phyloP scores from a whole-genome alignment of 345 rosid genomes.

The Combretum micranthum region DNA sequence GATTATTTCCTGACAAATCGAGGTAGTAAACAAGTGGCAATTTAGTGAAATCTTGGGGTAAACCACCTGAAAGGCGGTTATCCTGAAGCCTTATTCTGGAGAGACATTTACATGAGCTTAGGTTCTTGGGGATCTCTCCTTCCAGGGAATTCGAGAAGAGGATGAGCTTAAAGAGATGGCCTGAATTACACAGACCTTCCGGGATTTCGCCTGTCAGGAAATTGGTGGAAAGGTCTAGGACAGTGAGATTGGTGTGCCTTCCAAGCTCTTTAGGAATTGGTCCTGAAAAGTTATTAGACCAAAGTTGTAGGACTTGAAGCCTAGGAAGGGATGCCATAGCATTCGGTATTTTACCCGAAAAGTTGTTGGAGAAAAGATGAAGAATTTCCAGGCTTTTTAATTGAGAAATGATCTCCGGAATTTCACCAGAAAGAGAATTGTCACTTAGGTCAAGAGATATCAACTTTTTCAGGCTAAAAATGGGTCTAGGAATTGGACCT shows the following conservation, averaged over 20 bases:
- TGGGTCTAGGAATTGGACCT: conserved; percentile 48
- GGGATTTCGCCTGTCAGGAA: conserved; percentile 69
- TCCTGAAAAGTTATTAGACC: conserved; percentile 68
- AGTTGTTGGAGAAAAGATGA: conserved; percentile 77
- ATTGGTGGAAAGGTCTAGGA: conserved; percentile 82
- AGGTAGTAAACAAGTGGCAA: conserved; percentile 64
- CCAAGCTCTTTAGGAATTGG: conserved; percentile 70
- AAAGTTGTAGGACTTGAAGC: conserved; percentile 82
- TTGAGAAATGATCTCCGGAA: conserved; percentile 45
- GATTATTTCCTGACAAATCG: conserved; percentile 67
- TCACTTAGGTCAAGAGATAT: conserved; percentile 79
- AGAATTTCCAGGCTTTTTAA: conserved; percentile 64
- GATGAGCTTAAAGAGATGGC: conserved; percentile 67
- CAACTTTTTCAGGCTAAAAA: conserved; percentile 44
- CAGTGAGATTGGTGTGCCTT: conserved; percentile 50
- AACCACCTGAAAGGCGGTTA: conserved; percentile 48
- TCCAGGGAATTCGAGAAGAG: conserved; percentile 71
- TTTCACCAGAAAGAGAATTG: conserved; percentile 65
- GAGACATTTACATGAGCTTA: conserved; percentile 54
- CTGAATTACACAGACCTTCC: conserved; percentile 51
- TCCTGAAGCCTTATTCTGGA: conserved; percentile 68
- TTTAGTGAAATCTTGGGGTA: conserved; percentile 41
- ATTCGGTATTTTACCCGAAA: conserved; percentile 55
- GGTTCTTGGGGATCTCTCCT: conserved; percentile 44
- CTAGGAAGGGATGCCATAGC: conserved; percentile 55